A percentile compares a stretch with the other conserved stretches of the same genome.
These are phyloP conservation scores for Chrysoporthe cubensis DNA, from an alignment of 2,329 filamentous ascomycete species.

Conservation along the genomic window DNA sequence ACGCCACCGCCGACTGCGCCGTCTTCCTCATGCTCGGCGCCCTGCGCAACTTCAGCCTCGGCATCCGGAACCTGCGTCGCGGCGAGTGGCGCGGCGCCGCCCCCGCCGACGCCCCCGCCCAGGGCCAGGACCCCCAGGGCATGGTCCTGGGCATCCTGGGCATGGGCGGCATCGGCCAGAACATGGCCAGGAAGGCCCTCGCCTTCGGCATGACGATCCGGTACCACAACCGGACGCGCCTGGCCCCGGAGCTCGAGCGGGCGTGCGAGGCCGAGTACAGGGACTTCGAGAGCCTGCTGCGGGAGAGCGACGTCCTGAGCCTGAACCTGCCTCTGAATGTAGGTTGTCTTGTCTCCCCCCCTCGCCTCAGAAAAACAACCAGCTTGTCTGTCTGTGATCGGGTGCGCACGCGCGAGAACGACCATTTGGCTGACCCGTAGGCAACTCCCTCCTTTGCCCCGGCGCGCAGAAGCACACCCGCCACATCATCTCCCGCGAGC, in stretches of 20 bases:
- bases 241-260: constrained; percentile 57
- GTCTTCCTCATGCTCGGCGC: constrained; percentile 84
- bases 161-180: constrained; percentile 84
- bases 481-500: constrained; percentile 72
- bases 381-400: background rate
- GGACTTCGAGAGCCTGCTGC: constrained; percentile 72
- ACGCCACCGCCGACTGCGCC: constrained; percentile 80
- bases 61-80: constrained; percentile 67
- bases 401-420: no score
- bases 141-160: constrained; percentile 81
- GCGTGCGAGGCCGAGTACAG: constrained; percentile 66
- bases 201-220: constrained; percentile 76
- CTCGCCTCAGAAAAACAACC: background rate
- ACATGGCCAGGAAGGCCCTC: constrained; percentile 73
- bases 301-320: constrained; percentile 74
- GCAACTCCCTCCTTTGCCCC: no score
- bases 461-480: constrained; percentile 60
- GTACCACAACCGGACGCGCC: constrained; percentile 72
- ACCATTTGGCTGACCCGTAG: background rate
- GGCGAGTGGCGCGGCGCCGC: constrained; percentile 67
- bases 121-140: constrained; percentile 50
- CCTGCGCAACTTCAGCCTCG: constrained; percentile 71
- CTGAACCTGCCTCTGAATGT: constrained; percentile 83
- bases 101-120: constrained; percentile 47
- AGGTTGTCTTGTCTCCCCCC: constrained; percentile 40